Evolutionary conservation across 495 filamentous ascomycete genomes (phyloP).

Genomic region (Penicillium psychrofluorescens): DNA sequence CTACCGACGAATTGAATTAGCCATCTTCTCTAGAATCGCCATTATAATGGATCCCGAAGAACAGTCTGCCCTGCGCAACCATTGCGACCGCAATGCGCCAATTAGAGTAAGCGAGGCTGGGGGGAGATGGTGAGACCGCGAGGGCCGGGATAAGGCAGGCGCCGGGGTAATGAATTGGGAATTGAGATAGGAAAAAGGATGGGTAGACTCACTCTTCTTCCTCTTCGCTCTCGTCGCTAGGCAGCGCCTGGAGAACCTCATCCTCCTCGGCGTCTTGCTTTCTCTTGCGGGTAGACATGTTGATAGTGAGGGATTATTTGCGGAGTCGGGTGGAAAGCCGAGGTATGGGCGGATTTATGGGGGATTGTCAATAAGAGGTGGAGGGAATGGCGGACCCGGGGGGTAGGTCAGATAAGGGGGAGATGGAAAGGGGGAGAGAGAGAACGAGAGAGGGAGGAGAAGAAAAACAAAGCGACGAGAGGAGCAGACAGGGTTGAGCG

Average conservation of each 20-base stretch:
- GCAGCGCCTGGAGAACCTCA: conserved; percentile 44
- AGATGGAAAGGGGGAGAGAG: conserved; percentile 4
- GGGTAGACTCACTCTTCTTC: conserved; percentile 53
- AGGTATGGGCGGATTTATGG: conserved; percentile 6
- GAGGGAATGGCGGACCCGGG: not conserved
- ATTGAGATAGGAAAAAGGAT: conserved; percentile 2
- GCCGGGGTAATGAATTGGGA: not conserved
- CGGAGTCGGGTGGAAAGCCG: conserved; percentile 1
- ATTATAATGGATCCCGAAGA: not conserved
- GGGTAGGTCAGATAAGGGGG: conserved; percentile 3
- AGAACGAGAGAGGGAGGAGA: not conserved
- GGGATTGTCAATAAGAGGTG: not conserved
- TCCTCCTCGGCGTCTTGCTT: conserved; percentile 57
- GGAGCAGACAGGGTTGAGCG: conserved; percentile 11
- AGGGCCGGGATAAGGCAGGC: not conserved
- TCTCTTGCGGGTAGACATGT: conserved; percentile 59
- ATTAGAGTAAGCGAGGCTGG: too few relatives aligned
- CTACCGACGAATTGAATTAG: conserved; percentile 17
- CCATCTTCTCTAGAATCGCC: not conserved
- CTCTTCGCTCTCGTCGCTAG: conserved; percentile 54
- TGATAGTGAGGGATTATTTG: not conserved
- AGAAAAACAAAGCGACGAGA: not conserved
- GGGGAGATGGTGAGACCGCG: not conserved
- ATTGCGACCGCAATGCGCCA: too few relatives aligned
- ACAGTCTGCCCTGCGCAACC: too few relatives aligned